A percentile compares a stretch with the other conserved stretches of the same genome.
Conservation (phyloP, 2,329 filamentous ascomycete genomes). For the Byssoonygena ceratinophila region DNA sequence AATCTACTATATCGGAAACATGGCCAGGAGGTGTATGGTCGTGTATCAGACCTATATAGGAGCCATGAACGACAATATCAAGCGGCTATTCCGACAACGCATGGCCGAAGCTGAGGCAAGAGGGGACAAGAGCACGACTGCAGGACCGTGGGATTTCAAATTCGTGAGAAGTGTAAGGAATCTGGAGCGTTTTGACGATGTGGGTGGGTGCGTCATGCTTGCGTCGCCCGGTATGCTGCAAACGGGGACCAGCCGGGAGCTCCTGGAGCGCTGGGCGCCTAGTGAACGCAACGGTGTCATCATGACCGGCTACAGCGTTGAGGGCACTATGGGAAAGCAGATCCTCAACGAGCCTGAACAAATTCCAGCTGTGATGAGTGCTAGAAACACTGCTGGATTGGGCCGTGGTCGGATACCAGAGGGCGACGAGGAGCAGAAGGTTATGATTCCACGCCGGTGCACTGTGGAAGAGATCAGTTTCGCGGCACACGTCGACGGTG, state of each 20-base stretch:
- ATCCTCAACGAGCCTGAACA: constrained; percentile 91
- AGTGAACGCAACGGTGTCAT: constrained; percentile 96
- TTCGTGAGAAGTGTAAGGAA: constrained; percentile 87
- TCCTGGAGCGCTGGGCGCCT: constrained; percentile 91
- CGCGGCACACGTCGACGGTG: constrained; percentile 90
- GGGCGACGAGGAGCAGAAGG: constrained; percentile 62
- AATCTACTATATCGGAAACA: constrained; percentile 94
- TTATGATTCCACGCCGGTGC: constrained; percentile 84
- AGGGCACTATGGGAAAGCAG: constrained; percentile 95
- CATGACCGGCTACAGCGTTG: constrained; percentile 96
- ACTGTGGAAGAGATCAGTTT: constrained; percentile 93
- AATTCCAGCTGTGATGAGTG: constrained; percentile 86
- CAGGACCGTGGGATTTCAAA: constrained; percentile 89
- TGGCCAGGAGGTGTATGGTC: constrained; percentile 94
- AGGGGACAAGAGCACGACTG: constrained; percentile 59
- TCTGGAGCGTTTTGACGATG: constrained; percentile 89
- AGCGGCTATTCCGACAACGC: constrained; percentile 79
- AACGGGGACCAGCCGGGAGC: constrained; percentile 83
- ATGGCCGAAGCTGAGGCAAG: constrained; percentile 82
- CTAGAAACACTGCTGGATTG: constrained; percentile 45
- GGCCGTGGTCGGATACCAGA: constrained; percentile 52
- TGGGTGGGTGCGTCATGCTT: constrained; percentile 92
- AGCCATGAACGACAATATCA: constrained; percentile 99
- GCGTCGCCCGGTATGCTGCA: constrained; percentile 97
- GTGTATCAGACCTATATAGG: constrained; percentile 98